phyloP scores from a whole-genome alignment of 148 eudicot species.

The Salicornia ramosissima region DNA sequence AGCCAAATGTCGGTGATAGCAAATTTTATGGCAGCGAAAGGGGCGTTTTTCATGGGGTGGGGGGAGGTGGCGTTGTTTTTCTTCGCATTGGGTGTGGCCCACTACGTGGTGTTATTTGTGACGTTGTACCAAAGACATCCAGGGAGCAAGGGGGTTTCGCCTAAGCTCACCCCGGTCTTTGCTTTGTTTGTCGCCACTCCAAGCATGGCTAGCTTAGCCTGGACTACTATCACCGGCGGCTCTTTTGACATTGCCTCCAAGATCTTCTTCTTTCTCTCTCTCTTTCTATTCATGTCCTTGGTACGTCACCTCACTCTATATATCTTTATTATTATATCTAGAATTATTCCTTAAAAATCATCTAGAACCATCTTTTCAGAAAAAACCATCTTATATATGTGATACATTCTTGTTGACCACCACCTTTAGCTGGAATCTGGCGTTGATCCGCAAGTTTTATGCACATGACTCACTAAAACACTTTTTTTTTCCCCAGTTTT shows the following conservation, averaged over 20 bases:
- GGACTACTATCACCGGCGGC: constrained; percentile 52
- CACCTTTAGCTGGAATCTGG: too few relatives aligned
- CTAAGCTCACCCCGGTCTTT: constrained; percentile 49
- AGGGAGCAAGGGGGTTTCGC: constrained; percentile 39
- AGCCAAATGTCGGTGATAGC: constrained; percentile 52
- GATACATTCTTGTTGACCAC: too few relatives aligned
- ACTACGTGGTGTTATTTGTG: constrained; percentile 63
- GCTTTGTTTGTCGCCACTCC: constrained; percentile 57
- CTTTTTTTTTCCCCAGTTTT: too few relatives aligned
- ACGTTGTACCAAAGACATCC: constrained; percentile 58
- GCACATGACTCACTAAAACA: too few relatives aligned
- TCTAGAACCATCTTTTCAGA: too few relatives aligned
- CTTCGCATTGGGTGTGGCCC: constrained; percentile 66
- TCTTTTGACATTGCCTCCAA: constrained; percentile 40
- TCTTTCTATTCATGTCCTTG: constrained; percentile 57
- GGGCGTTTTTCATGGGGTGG: constrained; percentile 56
- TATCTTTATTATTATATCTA: too few relatives aligned
- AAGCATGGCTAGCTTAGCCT: constrained; percentile 64
- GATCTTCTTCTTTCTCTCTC: constrained; percentile 63
- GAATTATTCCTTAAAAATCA: too few relatives aligned
- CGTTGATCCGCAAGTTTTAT: too few relatives aligned
- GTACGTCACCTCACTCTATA: too few relatives aligned
- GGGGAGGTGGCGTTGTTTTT: constrained; percentile 44
- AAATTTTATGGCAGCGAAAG: constrained; percentile 50
- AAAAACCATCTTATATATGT: too few relatives aligned